Percentiles rank a stretch among this genome's conserved stretches.
Conservation (phyloP, 345 rosid species). For the Pistacia vera region DNA sequence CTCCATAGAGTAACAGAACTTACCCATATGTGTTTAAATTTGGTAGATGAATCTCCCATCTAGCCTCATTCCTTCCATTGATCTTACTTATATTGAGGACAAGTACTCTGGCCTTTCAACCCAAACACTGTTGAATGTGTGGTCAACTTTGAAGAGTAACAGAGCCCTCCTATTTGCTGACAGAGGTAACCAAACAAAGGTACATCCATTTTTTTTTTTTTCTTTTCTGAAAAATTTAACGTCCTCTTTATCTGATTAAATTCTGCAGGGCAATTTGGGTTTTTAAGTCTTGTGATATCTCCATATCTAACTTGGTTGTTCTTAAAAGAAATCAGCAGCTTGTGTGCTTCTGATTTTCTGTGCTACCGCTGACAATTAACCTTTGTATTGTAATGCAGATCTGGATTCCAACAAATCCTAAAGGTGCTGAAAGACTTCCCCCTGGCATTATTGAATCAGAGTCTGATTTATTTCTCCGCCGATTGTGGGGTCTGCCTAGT, state of each 20-base stretch:
- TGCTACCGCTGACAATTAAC: slow-evolving; percentile 9
- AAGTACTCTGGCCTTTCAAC: slow-evolving; percentile 83
- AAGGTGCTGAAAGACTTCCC: slow-evolving; percentile 90
- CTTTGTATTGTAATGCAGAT: slow-evolving; percentile 48
- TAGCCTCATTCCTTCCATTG: slow-evolving; percentile 74
- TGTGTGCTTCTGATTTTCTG: neutral
- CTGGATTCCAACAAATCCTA: slow-evolving; percentile 93
- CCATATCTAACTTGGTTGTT: neutral
- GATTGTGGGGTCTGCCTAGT: slow-evolving; percentile 81
- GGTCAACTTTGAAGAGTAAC: slow-evolving; percentile 61
- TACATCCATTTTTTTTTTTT: slow-evolving; percentile 20
- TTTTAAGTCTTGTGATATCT: neutral
- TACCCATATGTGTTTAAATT: slow-evolving; percentile 21
- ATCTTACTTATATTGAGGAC: slow-evolving; percentile 78
- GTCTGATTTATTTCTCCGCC: slow-evolving; percentile 77
- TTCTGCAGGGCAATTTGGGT: neutral
- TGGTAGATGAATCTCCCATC: slow-evolving; percentile 87
- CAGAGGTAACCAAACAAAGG: slow-evolving; percentile 53
- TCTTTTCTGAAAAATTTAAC: neutral
- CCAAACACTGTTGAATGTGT: slow-evolving; percentile 60
- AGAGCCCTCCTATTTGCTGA: slow-evolving; percentile 29
- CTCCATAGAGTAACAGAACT: slow-evolving; percentile 3
- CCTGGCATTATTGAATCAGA: slow-evolving; percentile 73
- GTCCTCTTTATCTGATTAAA: neutral
- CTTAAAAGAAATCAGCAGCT: neutral